Conservation (phyloP, 306 rosid species). For the Astragalus membranaceus region DNA sequence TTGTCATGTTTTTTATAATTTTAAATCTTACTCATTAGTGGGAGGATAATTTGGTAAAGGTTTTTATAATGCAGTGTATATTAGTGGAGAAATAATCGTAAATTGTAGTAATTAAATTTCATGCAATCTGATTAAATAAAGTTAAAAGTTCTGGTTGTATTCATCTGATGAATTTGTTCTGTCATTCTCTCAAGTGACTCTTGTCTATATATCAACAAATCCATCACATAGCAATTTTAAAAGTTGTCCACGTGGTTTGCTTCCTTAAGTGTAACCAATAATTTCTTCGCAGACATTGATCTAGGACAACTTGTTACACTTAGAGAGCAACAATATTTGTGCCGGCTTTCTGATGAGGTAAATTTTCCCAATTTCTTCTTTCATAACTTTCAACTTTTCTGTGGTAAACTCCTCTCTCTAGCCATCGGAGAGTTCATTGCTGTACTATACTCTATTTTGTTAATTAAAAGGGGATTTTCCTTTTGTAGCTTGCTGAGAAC, state of each 20-base stretch:
- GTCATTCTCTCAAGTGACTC: not conserved
- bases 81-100: not conserved
- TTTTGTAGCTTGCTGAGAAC: slow-evolving; percentile 70
- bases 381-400: not conserved
- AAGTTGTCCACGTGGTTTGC: not conserved
- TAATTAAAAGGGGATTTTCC: slow-evolving; percentile 17
- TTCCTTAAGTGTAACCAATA: slow-evolving; percentile 15
- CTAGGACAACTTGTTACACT: slow-evolving; percentile 64
- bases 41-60: not conserved
- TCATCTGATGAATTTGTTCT: slow-evolving; percentile 9
- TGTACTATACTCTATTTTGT: slow-evolving; percentile 9
- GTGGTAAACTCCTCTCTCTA: slow-evolving; percentile 5
- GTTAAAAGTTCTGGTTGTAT: not conserved
- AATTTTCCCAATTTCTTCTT: slow-evolving; percentile 15
- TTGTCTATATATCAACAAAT: not conserved
- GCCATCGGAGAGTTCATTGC: not conserved
- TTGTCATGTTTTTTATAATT: not conserved
- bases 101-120: not conserved
- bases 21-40: not conserved
- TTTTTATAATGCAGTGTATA: not conserved
- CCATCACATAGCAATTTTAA: not conserved
- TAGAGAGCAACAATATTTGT: slow-evolving; percentile 57
- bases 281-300: slow-evolving; percentile 49
- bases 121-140: not conserved
- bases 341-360: slow-evolving; percentile 85